phyloP scores from a whole-genome alignment of 257 asterid genomes.

The Solanum etuberosum region DNA sequence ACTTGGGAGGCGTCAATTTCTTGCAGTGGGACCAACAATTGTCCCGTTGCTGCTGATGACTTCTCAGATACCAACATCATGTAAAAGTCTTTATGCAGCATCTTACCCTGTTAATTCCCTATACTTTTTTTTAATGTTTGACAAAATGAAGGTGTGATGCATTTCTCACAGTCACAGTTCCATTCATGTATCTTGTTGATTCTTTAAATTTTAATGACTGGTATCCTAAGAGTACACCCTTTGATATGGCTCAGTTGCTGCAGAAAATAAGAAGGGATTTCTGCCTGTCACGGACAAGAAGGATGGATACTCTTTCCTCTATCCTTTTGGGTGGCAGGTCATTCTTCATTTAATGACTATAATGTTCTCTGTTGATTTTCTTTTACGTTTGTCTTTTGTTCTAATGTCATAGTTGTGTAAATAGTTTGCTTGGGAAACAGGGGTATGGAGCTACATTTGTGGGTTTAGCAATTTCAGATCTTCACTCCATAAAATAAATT shows the following conservation, averaged over 20 bases:
- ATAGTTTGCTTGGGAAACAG: not conserved
- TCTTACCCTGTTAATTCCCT: not conserved
- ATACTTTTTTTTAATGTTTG: not conserved
- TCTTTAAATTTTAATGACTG: slow-evolving; percentile 18
- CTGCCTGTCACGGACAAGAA: slow-evolving; percentile 60
- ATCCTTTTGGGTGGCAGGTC: slow-evolving; percentile 98
- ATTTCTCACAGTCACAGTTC: not conserved
- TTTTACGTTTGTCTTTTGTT: not conserved
- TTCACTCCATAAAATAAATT: not conserved
- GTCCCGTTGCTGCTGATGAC: slow-evolving; percentile 41
- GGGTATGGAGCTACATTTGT: not conserved
- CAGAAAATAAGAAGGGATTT: slow-evolving; percentile 83
- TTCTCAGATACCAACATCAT: slow-evolving; percentile 36
- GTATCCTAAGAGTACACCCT: slow-evolving; percentile 34
- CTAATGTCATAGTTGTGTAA: not conserved
- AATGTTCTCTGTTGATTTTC: not conserved
- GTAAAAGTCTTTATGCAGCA: slow-evolving; percentile 28
- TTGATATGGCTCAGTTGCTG: slow-evolving; percentile 87
- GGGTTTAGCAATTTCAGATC: not conserved
- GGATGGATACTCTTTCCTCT: slow-evolving; percentile 72
- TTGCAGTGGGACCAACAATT: slow-evolving; percentile 46
- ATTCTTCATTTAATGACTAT: not conserved
- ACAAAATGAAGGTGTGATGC: not conserved
- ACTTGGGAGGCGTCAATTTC: slow-evolving; percentile 54
- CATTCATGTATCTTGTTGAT: not conserved